Evolutionary conservation across 345 rosid species (phyloP).

Genomic region (Salix purpurea): DNA sequence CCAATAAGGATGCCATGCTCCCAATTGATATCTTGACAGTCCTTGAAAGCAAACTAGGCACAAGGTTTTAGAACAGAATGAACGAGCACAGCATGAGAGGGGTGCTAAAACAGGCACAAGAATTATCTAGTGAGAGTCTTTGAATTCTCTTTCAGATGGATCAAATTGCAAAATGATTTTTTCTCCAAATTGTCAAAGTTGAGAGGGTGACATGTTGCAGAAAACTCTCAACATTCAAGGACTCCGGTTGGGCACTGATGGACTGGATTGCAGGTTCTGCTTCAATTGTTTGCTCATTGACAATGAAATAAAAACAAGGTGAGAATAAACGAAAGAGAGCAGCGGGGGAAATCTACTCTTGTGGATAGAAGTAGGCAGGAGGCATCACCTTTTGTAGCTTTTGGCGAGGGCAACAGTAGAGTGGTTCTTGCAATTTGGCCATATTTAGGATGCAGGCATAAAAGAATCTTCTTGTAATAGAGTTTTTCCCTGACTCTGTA

Average conservation of each 20-base stretch:
- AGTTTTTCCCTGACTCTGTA: neutral
- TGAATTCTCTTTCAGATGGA: neutral
- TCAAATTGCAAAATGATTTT: neutral
- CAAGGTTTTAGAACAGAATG: neutral
- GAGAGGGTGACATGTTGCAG: neutral
- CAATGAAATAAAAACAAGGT: neutral
- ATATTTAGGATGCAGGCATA: neutral
- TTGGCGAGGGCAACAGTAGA: neutral
- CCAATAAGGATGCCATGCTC: constrained; percentile 65
- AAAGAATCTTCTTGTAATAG: neutral
- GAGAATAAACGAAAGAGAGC: neutral
- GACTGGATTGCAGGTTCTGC: neutral
- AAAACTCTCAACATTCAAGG: neutral
- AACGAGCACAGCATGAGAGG: neutral
- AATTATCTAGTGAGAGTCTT: neutral
- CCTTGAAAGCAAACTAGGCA: neutral
- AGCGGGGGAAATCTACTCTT: neutral
- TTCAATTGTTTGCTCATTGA: neutral
- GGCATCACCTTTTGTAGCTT: neutral
- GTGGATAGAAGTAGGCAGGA: neutral
- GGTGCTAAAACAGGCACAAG: neutral
- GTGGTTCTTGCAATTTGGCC: neutral
- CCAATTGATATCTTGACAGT: constrained; percentile 9
- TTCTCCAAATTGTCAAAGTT: neutral
- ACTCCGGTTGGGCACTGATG: neutral